Percentiles rank a stretch among this genome's conserved stretches.
phyloP scores from a whole-genome alignment of 768 basidiomycete genomes.

The Lyophyllum semitale region DNA sequence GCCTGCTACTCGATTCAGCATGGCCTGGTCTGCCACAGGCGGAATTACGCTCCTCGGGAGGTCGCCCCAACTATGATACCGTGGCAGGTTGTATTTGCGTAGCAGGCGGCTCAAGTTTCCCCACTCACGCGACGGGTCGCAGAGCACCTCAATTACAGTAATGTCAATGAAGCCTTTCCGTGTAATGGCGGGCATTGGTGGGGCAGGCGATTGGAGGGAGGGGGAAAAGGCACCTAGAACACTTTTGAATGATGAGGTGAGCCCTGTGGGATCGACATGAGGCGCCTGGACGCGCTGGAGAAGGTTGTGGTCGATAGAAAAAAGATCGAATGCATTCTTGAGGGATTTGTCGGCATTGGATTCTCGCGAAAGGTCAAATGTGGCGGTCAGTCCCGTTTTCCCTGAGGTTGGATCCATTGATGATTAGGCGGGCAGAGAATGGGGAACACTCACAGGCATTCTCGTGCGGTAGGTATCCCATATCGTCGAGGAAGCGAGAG shows the following conservation, averaged over 20 bases:
- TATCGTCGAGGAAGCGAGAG: constrained; percentile 17
- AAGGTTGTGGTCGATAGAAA: constrained; percentile 16
- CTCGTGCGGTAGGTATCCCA: constrained; percentile 8
- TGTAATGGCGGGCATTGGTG: constrained; percentile 15
- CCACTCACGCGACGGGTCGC: constrained; percentile 8
- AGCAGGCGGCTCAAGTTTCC: constrained; percentile 8
- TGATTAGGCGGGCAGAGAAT: neutral
- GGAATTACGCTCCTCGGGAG: constrained; percentile 10
- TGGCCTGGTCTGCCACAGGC: constrained; percentile 6
- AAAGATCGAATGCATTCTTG: constrained; percentile 12
- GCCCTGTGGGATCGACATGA: constrained; percentile 11
- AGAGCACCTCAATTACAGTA: constrained; percentile 7
- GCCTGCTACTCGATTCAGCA: constrained; percentile 9
- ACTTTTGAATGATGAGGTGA: neutral
- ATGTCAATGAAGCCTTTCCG: constrained; percentile 17
- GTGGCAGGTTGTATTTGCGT: constrained; percentile 12
- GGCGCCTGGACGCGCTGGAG: constrained; percentile 11
- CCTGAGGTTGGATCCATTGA: neutral
- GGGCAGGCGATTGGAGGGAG: neutral
- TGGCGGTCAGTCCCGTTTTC: constrained; percentile 8
- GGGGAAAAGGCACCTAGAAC: constrained; percentile 2
- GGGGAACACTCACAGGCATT: constrained; percentile 19
- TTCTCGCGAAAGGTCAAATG: constrained; percentile 5
- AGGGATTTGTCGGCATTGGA: constrained; percentile 12
- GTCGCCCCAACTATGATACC: constrained; percentile 14